phyloP scores from a whole-genome alignment of 192 early-diverging fungal genomes.

The Podila epicladia region DNA sequence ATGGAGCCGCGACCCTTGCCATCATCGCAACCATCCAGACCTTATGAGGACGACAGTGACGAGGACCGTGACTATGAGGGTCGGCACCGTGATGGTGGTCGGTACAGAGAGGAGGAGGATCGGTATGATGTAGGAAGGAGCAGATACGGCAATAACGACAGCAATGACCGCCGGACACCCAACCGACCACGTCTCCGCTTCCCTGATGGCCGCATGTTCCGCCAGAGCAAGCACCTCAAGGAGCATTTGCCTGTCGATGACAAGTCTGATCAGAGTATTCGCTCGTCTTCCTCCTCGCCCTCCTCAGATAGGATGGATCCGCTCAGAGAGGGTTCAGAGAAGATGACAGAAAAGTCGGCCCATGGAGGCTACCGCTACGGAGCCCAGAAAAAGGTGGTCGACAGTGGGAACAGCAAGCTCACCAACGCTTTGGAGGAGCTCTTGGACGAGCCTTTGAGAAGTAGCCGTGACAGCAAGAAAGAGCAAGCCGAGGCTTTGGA shows the following conservation, averaged over 20 bases:
- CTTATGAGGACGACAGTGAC: not conserved
- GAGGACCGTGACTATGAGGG: not conserved
- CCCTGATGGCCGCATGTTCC: conserved; percentile 9
- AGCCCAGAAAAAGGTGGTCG: too few species aligned
- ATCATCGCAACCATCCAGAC: too few species aligned
- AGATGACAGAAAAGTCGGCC: too few species aligned
- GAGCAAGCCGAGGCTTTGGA: too few species aligned
- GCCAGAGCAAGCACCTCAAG: conserved; percentile 19
- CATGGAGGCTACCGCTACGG: too few species aligned
- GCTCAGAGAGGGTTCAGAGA: too few species aligned
- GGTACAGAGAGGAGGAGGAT: conserved; percentile 1
- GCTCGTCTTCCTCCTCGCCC: too few species aligned
- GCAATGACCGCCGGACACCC: not conserved
- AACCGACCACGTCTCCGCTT: conserved; percentile 2
- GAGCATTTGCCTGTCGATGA: not conserved
- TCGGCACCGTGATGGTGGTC: not conserved
- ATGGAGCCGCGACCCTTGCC: not conserved
- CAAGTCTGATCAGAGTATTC: not conserved
- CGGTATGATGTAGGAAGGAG: not conserved
- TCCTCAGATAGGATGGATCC: too few species aligned
- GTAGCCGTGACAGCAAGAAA: too few species aligned
- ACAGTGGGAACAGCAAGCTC: too few species aligned
- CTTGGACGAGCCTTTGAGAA: too few species aligned
- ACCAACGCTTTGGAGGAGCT: too few species aligned
- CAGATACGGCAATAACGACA: not conserved